Base-by-base conservation (phyloP, 2,329 filamentous ascomycete genomes). In the Nigrospora oryzae region DNA sequence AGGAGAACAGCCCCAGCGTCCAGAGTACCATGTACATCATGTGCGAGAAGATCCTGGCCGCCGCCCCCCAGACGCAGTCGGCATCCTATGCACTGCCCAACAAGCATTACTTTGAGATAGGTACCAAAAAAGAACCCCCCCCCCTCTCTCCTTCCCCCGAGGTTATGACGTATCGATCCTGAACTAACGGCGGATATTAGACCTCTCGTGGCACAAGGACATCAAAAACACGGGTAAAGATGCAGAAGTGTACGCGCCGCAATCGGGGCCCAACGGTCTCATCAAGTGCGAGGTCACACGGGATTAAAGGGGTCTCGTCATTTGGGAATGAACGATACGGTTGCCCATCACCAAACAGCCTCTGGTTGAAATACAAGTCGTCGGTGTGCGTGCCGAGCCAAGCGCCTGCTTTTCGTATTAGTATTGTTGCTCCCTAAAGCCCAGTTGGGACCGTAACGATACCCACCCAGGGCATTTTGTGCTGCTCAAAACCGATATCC, bases 21-120 rank as follows among this genome's bases (percentile, higher is more conserved):
- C 93, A 98, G 70, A 84, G 83, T 57, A 97, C 91, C 49, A 97
- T 98, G 93, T 98, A 96, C 74, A 94, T 96, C 74, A 98, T 98
- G 91, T 83, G 79, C 56, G 85, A 91, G 64, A 73, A 84, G 64
- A 95, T 98, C 54, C 73, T 98, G 43, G 84, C 78, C 10, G 79
- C 74, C 17, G 86, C 83, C 19, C 84, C 89, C 13, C 73, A 83
- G 51, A 77, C 89, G 17, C 78, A 84, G 38, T 73, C 75, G 17
- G 87, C 93, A 36, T 79, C 84, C 56, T 97, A 96, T 63, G 75
- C 84, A 10, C 74, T 98, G 58, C 93, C 93, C 11, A 98, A 98
- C 74, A 97, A 96, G 73, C 93, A 98, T 69, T 97, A 96, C 71
- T 97, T 97, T 61, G 91, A 97, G 68, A 84, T 97, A 65, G 86